Percentiles rank a stretch among this genome's conserved stretches.
Conservation (phyloP, 371 early-diverging fungal species). For the Mucor sp. region DNA sequence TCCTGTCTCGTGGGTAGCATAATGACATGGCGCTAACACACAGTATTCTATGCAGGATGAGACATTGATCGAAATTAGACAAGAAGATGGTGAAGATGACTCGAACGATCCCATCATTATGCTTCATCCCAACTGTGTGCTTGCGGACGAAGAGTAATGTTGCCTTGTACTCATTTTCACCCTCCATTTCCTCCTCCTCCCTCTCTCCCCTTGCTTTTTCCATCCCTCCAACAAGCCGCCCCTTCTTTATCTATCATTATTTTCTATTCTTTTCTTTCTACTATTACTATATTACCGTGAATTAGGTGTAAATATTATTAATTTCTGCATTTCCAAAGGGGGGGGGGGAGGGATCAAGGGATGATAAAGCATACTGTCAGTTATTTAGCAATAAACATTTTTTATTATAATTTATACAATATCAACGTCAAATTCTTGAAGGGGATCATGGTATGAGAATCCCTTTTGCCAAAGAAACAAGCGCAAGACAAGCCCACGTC, state of each 20-base stretch:
- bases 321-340: slow-evolving; percentile 12
- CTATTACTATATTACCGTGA: slow-evolving; percentile 2
- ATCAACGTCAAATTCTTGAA: neutral
- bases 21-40: neutral
- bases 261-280: neutral
- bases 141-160: slow-evolving; percentile 17
- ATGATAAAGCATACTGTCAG: neutral
- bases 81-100: slow-evolving; percentile 29
- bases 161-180: neutral
- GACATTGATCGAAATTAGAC: slow-evolving; percentile 52
- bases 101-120: slow-evolving; percentile 50
- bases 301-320: slow-evolving; percentile 9
- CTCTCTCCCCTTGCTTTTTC: neutral
- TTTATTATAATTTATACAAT: neutral
- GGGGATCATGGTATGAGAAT: neutral
- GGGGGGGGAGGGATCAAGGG: neutral
- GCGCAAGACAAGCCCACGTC: neutral
- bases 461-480: neutral
- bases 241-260: slow-evolving; percentile 5
- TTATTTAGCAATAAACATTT: slow-evolving; percentile 3
- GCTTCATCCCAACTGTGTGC: slow-evolving; percentile 66
- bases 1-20: neutral
- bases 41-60: slow-evolving; percentile 26
- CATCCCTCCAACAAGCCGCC: neutral
- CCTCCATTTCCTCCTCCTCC: too few species aligned